Base-by-base conservation (phyloP, 129 eudicot genomes). In the Solidago caesia region DNA sequence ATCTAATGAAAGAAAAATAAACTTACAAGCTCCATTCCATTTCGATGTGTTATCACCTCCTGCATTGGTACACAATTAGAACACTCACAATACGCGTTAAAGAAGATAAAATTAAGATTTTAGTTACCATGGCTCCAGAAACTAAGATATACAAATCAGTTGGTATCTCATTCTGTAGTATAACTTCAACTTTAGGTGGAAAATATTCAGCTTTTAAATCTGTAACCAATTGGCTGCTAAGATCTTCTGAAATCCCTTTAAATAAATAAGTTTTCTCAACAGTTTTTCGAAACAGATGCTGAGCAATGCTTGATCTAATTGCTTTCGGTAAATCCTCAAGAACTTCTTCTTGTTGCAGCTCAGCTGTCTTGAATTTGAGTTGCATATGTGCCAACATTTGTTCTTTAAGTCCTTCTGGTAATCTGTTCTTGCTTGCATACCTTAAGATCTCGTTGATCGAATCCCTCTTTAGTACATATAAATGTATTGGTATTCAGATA, bases 341-440 rank as follows among this genome's bases (percentile, higher is more conserved):
- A 47, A 91, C 92, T 85, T 86, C 92, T 73, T 91, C 92, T 81
- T 91, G 97, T 67, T 88, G 92, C 62, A 91, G 82, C 84, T 91
- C 97, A 74, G 97, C 96, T 68, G 97, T 88, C 81, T 73, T 91
- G 72, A 86, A 88, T 84, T 85, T 91, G 25, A 88, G 96, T 80
- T 91, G 87, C 82, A 81, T 74, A 64, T 88, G 92, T 71, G 96
- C 92, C 77, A 91, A 86, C 96, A 91, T 91, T 86, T 88, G 92
- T 79, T 86, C 87, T 76, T 86, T 88, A 63, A 91, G 75, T 11
- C 90, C 87, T 81, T 86, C 89, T 70, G 97, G 97, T 67, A 91
- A 87, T 65, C 83, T 63, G 71, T 86, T 88, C 75, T 86, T 91
- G 87, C 96, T 91, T 44, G 90, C 92, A 76, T 84, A 91, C 61